Evolutionary conservation across 306 rosid genomes (phyloP).

Genomic region (Geum urbanum): DNA sequence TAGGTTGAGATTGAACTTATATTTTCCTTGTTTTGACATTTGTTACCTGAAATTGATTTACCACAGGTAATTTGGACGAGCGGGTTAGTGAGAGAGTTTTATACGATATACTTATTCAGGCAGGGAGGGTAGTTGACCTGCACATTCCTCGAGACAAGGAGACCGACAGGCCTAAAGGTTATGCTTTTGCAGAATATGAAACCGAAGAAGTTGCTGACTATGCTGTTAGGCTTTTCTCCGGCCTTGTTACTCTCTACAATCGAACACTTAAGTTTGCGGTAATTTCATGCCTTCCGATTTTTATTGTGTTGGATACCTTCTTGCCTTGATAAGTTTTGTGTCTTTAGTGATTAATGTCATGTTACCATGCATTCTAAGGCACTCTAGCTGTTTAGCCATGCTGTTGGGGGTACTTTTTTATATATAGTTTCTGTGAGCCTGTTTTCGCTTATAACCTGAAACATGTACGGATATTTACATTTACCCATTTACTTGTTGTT

Average conservation of each 20-base stretch:
- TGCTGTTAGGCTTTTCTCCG: constrained; percentile 89
- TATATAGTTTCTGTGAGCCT: background rate
- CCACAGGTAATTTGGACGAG: constrained; percentile 91
- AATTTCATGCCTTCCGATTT: constrained; percentile 12
- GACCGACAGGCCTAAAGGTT: constrained; percentile 66
- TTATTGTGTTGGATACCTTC: background rate
- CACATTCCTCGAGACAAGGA: constrained; percentile 87
- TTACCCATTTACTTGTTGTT: background rate
- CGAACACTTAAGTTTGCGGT: constrained; percentile 89
- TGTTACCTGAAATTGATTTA: constrained; percentile 17
- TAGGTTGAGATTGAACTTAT: background rate
- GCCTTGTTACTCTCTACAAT: constrained; percentile 72
- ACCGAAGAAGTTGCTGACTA: constrained; percentile 73
- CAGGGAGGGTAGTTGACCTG: constrained; percentile 77
- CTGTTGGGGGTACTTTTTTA: background rate
- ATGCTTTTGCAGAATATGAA: constrained; percentile 89
- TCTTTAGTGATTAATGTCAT: background rate
- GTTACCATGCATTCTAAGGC: background rate
- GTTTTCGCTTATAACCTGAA: background rate
- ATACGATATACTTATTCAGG: constrained; percentile 83
- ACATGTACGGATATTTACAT: background rate
- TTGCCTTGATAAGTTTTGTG: background rate
- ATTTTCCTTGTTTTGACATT: background rate
- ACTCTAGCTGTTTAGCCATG: background rate
- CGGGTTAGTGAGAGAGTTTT: constrained; percentile 79